Base-by-base conservation (phyloP, 176 grass and related monocot species). In the Phragmites australis region DNA sequence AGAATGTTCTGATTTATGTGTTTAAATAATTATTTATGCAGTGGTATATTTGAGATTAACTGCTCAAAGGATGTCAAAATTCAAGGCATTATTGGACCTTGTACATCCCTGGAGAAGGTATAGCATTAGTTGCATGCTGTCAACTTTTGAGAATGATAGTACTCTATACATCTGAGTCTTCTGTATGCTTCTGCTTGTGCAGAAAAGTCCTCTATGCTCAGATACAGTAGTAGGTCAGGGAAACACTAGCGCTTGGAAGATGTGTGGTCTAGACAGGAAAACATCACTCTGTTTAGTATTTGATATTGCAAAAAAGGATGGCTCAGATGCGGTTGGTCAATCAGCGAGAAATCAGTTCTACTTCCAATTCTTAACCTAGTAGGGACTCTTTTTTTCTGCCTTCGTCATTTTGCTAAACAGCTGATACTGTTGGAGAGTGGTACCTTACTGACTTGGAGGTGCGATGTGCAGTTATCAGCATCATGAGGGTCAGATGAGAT, bases 301-400 rank as follows among this genome's bases (percentile, higher is more conserved):
- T 87, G 88, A 94, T 71, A 89, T 98, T 80, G 79, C 88, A 44
- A 94, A 62, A 77, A 94, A 98, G 72, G 92, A 88, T 78, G 90
- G 86, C 40, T 81, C 92, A 66, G 86, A 94, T 79, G 60, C 92
- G 59, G 55, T 78, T 34, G 77, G 77, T 75, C 92, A 93, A 79
- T 82, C 88, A 63, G 78, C 94, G 81, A 92, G 63, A 88, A 93
- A 94, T 79, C 92, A 94, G 82, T 94, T 98, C 74, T 94, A 93
- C 78, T 94, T 98, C 81, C 95, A 98, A 80, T 94, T 93, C 86
- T 90, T 98, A 83, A 98, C 95, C 52, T 98, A 98, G 95, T 98
- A 98, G 90, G 78, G 92, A 23, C 52, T 29, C 10, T 27, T n/a
- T 72, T 14, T 82, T 65, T 12, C 8, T 84, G 40, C 64, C 21